Percentiles rank a stretch among this genome's conserved stretches.
phyloP scores from a whole-genome alignment of 495 filamentous ascomycete species.

The Neurospora sp. region DNA sequence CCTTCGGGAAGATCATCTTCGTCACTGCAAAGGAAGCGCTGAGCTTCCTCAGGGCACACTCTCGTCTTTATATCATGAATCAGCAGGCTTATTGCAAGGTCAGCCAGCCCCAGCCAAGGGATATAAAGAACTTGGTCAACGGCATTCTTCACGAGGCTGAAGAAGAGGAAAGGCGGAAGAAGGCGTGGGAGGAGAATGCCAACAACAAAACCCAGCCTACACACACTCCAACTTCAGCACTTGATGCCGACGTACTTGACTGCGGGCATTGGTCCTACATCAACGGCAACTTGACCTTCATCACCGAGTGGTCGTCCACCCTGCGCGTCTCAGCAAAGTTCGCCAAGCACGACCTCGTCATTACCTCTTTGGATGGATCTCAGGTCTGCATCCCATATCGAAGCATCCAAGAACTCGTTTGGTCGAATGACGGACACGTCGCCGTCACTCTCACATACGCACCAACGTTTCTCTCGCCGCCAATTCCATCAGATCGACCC shows the following conservation, averaged over 20 bases:
- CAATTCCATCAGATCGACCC: conserved; percentile 4
- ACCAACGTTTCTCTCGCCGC: conserved; percentile 7
- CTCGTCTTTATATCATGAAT: conserved; percentile 30
- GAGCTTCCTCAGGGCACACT: conserved; percentile 17
- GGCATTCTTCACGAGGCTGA: conserved; percentile 29
- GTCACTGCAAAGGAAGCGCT: conserved; percentile 24
- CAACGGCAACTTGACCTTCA: conserved; percentile 29
- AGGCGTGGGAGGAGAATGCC: background rate
- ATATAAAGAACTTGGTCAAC: conserved; percentile 8
- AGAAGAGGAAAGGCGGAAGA: background rate
- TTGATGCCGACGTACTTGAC: conserved; percentile 22
- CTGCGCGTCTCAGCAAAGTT: conserved; percentile 33
- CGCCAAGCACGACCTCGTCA: conserved; percentile 26
- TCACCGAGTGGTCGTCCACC: conserved; percentile 30
- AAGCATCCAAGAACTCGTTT: conserved; percentile 25
- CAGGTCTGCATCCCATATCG: conserved; percentile 30
- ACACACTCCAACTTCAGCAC: conserved; percentile 5
- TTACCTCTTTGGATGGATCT: conserved; percentile 12
- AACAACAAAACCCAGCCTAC: background rate
- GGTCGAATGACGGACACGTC: conserved; percentile 16
- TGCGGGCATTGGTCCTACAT: conserved; percentile 44
- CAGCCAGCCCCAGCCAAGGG: conserved; percentile 30
- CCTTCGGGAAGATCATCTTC: conserved; percentile 25
- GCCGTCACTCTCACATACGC: conserved; percentile 23
- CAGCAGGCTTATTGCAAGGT: conserved; percentile 27